Percentiles rank a stretch among this genome's conserved stretches.
These are phyloP conservation scores for Marchantia paleacea DNA, from an alignment of 225 moss, liverwort and hornwort genomes.

Conservation along the genomic window DNA sequence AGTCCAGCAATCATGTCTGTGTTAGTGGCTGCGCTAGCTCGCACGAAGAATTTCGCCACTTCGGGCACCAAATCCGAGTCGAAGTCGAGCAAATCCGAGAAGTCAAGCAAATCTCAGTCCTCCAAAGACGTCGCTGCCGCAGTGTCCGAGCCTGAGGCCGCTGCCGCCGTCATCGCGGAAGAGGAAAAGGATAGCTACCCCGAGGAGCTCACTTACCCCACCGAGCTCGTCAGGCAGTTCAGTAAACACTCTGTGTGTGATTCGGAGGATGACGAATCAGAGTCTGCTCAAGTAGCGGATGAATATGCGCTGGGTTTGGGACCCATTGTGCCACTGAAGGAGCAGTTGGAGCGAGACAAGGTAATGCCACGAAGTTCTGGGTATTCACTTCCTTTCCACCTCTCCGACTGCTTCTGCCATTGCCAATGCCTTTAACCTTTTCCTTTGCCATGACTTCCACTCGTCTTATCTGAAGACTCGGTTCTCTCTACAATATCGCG, in stretches of 20 bases:
- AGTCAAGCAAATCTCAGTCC: slow-evolving; percentile 18
- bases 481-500: neutral
- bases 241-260: slow-evolving; percentile 28
- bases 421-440: neutral
- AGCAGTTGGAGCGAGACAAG: slow-evolving; percentile 48
- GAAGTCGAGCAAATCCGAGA: slow-evolving; percentile 24
- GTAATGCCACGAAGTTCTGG: slow-evolving; percentile 4
- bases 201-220: slow-evolving; percentile 13
- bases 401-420: neutral
- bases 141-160: neutral
- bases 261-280: slow-evolving; percentile 43
- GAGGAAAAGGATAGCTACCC: slow-evolving; percentile 10
- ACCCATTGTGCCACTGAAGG: slow-evolving; percentile 41
- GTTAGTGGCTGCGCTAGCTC: slow-evolving; percentile 38
- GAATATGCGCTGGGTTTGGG: slow-evolving; percentile 27
- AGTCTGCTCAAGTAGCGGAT: slow-evolving; percentile 24
- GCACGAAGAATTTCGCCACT: slow-evolving; percentile 36
- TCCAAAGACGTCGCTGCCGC: neutral
- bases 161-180: slow-evolving; percentile 23
- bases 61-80: slow-evolving; percentile 33
- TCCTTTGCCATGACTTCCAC: neutral
- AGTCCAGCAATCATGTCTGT: slow-evolving; percentile 32
- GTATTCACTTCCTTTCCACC: neutral
- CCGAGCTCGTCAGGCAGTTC: slow-evolving; percentile 30
- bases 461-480: neutral